Percentiles rank a stretch among this genome's conserved stretches.
Evolutionary conservation across 1,284 basidiomycete species (phyloP).

Genomic region (Marasmius fiardii): DNA sequence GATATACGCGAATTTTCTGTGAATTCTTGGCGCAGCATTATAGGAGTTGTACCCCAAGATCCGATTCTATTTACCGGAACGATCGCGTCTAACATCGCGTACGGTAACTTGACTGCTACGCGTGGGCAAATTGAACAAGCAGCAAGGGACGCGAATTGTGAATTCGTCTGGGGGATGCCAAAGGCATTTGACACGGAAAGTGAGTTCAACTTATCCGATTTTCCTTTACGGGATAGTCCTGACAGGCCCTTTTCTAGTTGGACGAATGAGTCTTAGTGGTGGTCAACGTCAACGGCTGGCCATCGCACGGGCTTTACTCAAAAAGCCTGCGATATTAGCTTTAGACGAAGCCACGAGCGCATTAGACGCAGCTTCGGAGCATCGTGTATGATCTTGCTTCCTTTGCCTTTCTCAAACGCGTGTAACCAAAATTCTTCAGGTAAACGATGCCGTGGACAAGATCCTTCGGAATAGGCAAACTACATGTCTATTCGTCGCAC

Average conservation of each 20-base stretch:
- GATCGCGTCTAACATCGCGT: slow-evolving; percentile 92
- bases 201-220: slow-evolving; percentile 16
- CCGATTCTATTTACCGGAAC: slow-evolving; percentile 84
- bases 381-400: slow-evolving; percentile 40
- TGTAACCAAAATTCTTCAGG: slow-evolving; percentile 33
- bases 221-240: background rate
- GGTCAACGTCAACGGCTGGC: slow-evolving; percentile 74
- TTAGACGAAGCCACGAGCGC: slow-evolving; percentile 85
- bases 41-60: slow-evolving; percentile 86
- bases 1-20: slow-evolving; percentile 85
- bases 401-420: slow-evolving; percentile 4
- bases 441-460: slow-evolving; percentile 89
- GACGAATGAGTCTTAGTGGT: slow-evolving; percentile 71
- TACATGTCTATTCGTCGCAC: slow-evolving; percentile 88
- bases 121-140: slow-evolving; percentile 85
- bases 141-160: slow-evolving; percentile 90
- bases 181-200: slow-evolving; percentile 51
- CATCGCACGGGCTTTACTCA: slow-evolving; percentile 80
- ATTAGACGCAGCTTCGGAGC: slow-evolving; percentile 87
- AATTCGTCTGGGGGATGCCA: slow-evolving; percentile 92
- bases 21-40: slow-evolving; percentile 81
- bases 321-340: slow-evolving; percentile 79
- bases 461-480: slow-evolving; percentile 76
- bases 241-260: slow-evolving; percentile 42
- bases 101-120: slow-evolving; percentile 73